Conservation (phyloP, 768 basidiomycete species). For the Agaricus blazei region DNA sequence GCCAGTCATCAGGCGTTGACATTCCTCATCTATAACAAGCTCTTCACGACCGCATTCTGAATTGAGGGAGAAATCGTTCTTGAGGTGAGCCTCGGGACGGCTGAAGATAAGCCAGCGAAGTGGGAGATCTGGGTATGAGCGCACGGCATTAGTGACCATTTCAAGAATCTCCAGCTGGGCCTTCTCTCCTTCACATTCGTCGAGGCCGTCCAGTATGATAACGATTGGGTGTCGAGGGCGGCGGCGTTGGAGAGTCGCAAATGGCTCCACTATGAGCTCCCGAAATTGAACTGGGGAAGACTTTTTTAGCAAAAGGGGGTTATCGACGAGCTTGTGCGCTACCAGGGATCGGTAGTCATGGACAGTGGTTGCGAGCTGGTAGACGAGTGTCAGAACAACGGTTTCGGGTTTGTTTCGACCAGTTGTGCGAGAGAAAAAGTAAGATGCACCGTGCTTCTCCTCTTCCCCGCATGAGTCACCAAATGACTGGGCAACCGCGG, state of each 20-base stretch:
- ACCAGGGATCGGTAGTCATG: not conserved
- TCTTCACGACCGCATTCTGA: not conserved
- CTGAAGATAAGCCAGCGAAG: conserved; percentile 4
- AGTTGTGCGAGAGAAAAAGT: not conserved
- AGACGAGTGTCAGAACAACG: conserved; percentile 1
- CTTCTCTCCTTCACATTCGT: conserved; percentile 4
- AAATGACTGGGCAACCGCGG: conserved; percentile 6
- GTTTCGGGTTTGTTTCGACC: not conserved
- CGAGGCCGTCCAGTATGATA: not conserved
- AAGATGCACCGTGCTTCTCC: conserved; percentile 1
- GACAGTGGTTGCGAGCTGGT: conserved; percentile 1
- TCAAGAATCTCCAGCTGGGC: not conserved
- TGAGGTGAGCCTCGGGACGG: not conserved
- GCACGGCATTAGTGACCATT: not conserved
- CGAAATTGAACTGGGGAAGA: not conserved
- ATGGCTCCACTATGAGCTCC: conserved; percentile 6
- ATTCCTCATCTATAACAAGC: not conserved
- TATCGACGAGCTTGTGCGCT: not conserved
- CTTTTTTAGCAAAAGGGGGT: not conserved
- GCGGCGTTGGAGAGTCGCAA: not conserved
- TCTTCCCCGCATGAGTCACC: not conserved
- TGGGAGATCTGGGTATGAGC: not conserved
- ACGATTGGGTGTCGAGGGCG: not conserved
- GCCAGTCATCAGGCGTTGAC: not conserved
- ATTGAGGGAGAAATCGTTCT: not conserved